A percentile compares a stretch with the other conserved stretches of the same genome.
Evolutionary conservation across 2,329 filamentous ascomycete genomes (phyloP).

Genomic region (Nothopassalora personata): DNA sequence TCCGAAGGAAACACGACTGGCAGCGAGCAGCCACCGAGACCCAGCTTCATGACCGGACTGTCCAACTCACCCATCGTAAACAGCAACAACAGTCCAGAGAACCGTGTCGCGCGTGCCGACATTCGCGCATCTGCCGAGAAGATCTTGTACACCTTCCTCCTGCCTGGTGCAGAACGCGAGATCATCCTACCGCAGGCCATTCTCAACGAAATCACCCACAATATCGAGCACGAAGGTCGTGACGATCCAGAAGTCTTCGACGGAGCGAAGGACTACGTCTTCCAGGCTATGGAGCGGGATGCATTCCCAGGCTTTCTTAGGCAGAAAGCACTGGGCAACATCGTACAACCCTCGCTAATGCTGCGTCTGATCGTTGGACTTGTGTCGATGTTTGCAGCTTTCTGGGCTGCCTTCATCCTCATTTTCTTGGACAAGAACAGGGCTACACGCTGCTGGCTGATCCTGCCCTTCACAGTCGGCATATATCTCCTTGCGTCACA

Average conservation of each 20-base stretch:
- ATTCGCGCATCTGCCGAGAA: slow-evolving; percentile 93
- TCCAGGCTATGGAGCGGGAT: slow-evolving; percentile 98
- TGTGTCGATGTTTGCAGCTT: slow-evolving; percentile 79
- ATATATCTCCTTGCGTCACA: slow-evolving; percentile 86
- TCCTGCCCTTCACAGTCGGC: slow-evolving; percentile 86
- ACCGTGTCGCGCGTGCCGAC: slow-evolving; percentile 81
- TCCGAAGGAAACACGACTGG: slow-evolving; percentile 30
- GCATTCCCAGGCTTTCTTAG: slow-evolving; percentile 96
- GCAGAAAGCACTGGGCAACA: slow-evolving; percentile 90
- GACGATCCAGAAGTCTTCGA: slow-evolving; percentile 98
- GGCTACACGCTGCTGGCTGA: slow-evolving; percentile 75
- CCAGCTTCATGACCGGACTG: slow-evolving; percentile 53
- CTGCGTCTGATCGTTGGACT: slow-evolving; percentile 80
- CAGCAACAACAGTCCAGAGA: slow-evolving; percentile 75
- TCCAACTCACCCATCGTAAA: slow-evolving; percentile 44
- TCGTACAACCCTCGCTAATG: slow-evolving; percentile 86
- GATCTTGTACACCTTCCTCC: slow-evolving; percentile 95
- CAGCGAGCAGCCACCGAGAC: slow-evolving; percentile 47
- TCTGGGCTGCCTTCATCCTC: slow-evolving; percentile 90
- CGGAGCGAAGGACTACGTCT: slow-evolving; percentile 96
- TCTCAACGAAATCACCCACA: slow-evolving; percentile 74
- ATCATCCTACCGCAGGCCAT: slow-evolving; percentile 89
- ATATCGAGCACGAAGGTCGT: slow-evolving; percentile 84
- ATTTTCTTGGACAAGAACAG: slow-evolving; percentile 81
- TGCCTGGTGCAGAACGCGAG: slow-evolving; percentile 92